Percentiles rank a stretch among this genome's conserved stretches.
phyloP scores from a whole-genome alignment of 2,329 filamentous ascomycete species.

The Pyrenophora teres region DNA sequence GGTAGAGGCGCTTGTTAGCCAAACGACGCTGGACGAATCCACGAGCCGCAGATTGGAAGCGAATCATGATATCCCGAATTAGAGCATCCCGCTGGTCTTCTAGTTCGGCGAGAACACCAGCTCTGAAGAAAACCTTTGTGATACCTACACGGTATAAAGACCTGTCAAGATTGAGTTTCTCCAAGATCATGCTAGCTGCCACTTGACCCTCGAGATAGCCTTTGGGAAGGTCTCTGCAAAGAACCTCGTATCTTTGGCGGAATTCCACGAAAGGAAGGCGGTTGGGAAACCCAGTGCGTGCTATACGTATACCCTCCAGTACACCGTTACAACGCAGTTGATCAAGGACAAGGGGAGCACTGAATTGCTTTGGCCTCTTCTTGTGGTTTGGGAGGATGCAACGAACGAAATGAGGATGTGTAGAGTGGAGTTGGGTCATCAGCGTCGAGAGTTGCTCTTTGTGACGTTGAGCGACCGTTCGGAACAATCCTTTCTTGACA shows the following conservation, averaged over 20 bases:
- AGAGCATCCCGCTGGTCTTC: constrained; percentile 94
- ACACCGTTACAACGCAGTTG: constrained; percentile 99
- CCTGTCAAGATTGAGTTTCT: constrained; percentile 83
- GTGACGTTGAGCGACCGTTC: constrained; percentile 93
- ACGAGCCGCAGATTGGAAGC: constrained; percentile 89
- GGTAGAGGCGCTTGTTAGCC: constrained; percentile 90
- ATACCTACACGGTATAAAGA: constrained; percentile 90
- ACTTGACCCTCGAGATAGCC: constrained; percentile 90
- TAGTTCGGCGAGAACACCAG: constrained; percentile 91
- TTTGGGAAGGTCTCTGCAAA: constrained; percentile 83
- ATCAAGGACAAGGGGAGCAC: constrained; percentile 88
- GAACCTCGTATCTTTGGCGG: constrained; percentile 91
- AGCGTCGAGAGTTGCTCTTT: constrained; percentile 98
- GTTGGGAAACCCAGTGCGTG: constrained; percentile 95
- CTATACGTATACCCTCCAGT: constrained; percentile 96
- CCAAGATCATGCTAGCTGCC: constrained; percentile 82
- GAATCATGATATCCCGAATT: constrained; percentile 90
- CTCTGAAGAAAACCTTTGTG: constrained; percentile 97
- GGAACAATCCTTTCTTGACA: constrained; percentile 96
- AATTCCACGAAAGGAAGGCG: constrained; percentile 91
- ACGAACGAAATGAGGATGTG: constrained; percentile 96
- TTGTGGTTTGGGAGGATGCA: constrained; percentile 99
- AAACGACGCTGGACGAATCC: constrained; percentile 87
- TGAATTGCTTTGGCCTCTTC: constrained; percentile 92
- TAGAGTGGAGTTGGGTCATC: constrained; percentile 92